A percentile compares a stretch with the other conserved stretches of the same genome.
These are phyloP conservation scores for Thalassiosira ordinaria DNA, from an alignment of 352 stramenopile genomes.

Conservation along the genomic window DNA sequence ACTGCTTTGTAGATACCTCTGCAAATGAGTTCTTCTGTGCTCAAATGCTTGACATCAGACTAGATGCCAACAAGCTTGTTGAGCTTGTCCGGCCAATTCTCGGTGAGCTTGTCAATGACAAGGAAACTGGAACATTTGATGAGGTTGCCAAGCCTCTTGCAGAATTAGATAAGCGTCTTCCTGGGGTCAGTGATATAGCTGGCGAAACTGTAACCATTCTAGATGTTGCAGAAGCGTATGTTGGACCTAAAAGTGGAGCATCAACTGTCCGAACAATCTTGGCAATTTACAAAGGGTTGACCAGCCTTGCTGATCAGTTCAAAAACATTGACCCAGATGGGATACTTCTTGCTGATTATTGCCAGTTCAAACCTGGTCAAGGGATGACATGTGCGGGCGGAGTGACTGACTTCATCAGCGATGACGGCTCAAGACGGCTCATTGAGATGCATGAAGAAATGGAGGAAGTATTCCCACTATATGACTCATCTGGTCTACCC, in stretches of 20 bases:
- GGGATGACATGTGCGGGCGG: conserved; percentile 2
- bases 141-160: conserved; percentile 26
- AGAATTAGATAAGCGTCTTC: conserved; percentile 18
- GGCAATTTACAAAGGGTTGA: conserved; percentile 28
- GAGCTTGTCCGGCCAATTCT: conserved; percentile 31
- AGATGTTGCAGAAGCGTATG: conserved; percentile 38
- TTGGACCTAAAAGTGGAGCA: conserved; percentile 16
- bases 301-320: background rate
- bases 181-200: conserved; percentile 27
- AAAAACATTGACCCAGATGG: conserved; percentile 10
- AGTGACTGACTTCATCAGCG: conserved; percentile 18
- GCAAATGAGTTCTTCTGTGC: conserved; percentile 27
- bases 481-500: conserved; percentile 24
- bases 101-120: conserved; percentile 12
- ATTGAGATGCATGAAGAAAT: conserved; percentile 22
- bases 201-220: conserved; percentile 37
- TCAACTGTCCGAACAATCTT: conserved; percentile 30
- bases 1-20: conserved; percentile 24
- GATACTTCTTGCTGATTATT: conserved; percentile 44
- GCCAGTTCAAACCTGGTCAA: conserved; percentile 17
- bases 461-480: conserved; percentile 30
- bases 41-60: conserved; percentile 14
- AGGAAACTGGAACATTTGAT: conserved; percentile 37
- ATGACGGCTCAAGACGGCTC: conserved; percentile 8
- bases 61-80: conserved; percentile 31